These are phyloP conservation scores for Populus deltoides DNA, from an alignment of 345 rosid species.

Conservation along the genomic window DNA sequence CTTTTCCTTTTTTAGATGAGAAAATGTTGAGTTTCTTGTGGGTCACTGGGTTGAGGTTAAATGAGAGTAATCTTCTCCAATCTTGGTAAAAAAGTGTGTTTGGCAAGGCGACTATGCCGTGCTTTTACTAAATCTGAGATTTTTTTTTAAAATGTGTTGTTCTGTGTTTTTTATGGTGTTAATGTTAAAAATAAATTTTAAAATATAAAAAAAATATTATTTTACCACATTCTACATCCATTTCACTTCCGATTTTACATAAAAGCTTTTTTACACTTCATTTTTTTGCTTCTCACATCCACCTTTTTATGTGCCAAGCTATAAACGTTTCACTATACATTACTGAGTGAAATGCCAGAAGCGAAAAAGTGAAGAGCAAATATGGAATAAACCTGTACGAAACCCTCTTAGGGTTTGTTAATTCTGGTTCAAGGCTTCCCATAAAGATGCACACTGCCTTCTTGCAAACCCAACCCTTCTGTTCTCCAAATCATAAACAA, in stretches of 20 bases:
- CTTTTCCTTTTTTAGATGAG: too few relatives aligned
- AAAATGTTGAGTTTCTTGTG: too few relatives aligned
- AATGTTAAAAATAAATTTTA: too few relatives aligned
- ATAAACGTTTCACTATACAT: constrained; percentile 19
- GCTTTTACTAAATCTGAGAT: too few relatives aligned
- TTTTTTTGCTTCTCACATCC: constrained; percentile 19
- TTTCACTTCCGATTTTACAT: neutral
- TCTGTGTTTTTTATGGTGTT: too few relatives aligned
- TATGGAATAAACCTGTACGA: neutral
- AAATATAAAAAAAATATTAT: too few relatives aligned
- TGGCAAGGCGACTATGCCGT: too few relatives aligned
- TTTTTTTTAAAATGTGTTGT: too few relatives aligned
- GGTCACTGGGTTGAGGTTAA: too few relatives aligned
- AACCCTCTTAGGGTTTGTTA: constrained; percentile 9
- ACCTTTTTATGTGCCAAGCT: neutral
- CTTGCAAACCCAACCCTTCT: constrained; percentile 75
- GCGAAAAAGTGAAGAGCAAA: constrained; percentile 26
- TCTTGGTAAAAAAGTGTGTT: too few relatives aligned
- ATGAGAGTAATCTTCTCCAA: too few relatives aligned
- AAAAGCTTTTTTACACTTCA: constrained; percentile 15
- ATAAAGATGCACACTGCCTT: constrained; percentile 77
- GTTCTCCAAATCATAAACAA: constrained; percentile 80
- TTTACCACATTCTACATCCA: too few relatives aligned
- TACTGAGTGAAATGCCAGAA: neutral
- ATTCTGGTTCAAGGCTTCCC: constrained; percentile 60